Base-by-base conservation (phyloP, 2,329 filamentous ascomycete species). In the Botrytis deweyae region DNA sequence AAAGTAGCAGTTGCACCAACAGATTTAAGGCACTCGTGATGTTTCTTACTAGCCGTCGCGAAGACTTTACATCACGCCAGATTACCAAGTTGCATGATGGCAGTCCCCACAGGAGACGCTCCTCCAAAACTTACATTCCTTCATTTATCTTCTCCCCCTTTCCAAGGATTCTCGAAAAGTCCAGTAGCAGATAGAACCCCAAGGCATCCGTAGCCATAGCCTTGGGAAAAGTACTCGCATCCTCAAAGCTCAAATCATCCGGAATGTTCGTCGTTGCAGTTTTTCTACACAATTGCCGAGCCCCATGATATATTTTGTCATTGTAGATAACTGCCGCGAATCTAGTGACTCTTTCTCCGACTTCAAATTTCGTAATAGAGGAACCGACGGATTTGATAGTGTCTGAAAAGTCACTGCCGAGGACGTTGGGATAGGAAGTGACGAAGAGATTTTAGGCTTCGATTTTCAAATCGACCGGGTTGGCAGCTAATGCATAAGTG, bases 41-140 rank as follows among this genome's bases (percentile, higher is more conserved):
- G 74, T 67, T 14, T 80, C 76, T 14, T 81, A 82, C 72, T 74
- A 16, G 81, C 82, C 18, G 82, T 83, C 0, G 80, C 75, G 46
- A 84, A 76, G 14, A 86, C 4, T 63, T 82, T 82, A 71, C 84
- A 81, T 5, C 84, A 84, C 14, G 83, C 77, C 0, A 81, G 82
- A 1, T 79, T 80, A 0, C 83, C 84, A 1, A 86, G 78, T 73
- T 87, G 85, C 66, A 86, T 83, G 0, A 83, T 83, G 9, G 80
- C 81, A 22, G 55, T 65, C 6, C 76, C 76, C 10, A 78, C 75
- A 25, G 75, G 72, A 1, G 76, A 78, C 2, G 75, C 68, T 8
- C 74, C 80, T 18, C 77, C 70, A 76, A 80, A 44, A 80, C 62
- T 18, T 88, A 76, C 0, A 85, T 36, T 12, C 65, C 74, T 58